Conservation (phyloP, 352 stramenopile genomes). For the Pythium dissimile region DNA sequence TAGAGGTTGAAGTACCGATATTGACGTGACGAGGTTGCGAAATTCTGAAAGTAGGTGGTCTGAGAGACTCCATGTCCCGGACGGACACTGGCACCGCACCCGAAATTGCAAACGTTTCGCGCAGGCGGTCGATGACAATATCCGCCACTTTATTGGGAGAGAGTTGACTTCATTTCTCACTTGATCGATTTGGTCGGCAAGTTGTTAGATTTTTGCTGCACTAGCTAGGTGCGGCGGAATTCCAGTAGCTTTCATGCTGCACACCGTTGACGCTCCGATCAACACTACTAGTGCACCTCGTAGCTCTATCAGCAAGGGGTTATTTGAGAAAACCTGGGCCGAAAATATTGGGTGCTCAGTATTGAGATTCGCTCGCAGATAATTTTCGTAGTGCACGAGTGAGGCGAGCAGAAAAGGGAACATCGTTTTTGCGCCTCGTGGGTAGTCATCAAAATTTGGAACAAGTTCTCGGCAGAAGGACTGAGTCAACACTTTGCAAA, state of each 20-base stretch:
- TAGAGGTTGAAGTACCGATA: no score
- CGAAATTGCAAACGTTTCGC: no score
- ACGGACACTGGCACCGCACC: no score
- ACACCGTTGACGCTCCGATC: neutral
- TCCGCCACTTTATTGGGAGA: no score
- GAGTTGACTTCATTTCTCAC: neutral
- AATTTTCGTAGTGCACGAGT: neutral
- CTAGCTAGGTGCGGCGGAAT: conserved; percentile 6
- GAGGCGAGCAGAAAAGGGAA: conserved; percentile 6
- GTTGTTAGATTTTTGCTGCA: neutral
- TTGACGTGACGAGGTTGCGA: no score
- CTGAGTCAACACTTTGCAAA: neutral
- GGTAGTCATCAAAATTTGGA: neutral
- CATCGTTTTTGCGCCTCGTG: neutral
- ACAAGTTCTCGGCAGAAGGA: neutral
- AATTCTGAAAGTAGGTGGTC: no score
- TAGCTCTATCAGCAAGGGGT: neutral
- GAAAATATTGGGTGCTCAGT: conserved; percentile 1
- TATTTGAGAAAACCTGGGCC: neutral
- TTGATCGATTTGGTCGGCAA: neutral
- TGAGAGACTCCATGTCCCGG: no score
- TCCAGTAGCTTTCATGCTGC: neutral
- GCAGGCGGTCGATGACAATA: no score
- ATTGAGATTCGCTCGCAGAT: neutral
- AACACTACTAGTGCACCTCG: neutral